Evolutionary conservation across 257 asterid genomes (phyloP).

Genomic region (Knoxia roxburghii): DNA sequence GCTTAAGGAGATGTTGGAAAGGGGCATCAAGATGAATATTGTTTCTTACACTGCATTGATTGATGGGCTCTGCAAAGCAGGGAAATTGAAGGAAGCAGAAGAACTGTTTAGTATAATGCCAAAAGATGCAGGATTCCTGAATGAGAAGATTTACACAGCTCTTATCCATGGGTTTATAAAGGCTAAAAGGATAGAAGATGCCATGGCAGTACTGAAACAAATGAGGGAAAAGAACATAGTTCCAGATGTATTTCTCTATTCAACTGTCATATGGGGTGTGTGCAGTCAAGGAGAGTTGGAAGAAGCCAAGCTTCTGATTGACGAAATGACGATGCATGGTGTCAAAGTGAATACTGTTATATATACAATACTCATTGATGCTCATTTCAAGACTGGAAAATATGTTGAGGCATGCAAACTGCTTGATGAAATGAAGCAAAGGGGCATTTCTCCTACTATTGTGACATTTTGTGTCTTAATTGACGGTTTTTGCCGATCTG

Average conservation of each 20-base stretch:
- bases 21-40: conserved; percentile 50
- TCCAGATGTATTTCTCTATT: conserved; percentile 59
- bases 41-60: conserved; percentile 70
- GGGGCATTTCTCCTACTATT: conserved; percentile 49
- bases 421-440: conserved; percentile 63
- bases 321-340: conserved; percentile 60
- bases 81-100: conserved; percentile 74
- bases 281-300: conserved; percentile 59
- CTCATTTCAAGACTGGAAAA: conserved; percentile 74
- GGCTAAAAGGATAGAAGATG: conserved; percentile 53
- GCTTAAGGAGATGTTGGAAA: conserved; percentile 75
- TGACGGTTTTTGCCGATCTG: conserved; percentile 71
- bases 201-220: conserved; percentile 45
- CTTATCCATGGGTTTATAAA: conserved; percentile 74
- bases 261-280: conserved; percentile 80
- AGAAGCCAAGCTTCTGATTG: conserved; percentile 50
- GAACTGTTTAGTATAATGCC: conserved; percentile 54
- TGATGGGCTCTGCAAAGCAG: conserved; percentile 71
- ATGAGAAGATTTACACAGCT: conserved; percentile 64
- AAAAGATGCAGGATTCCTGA: conserved; percentile 54
- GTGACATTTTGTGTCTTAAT: conserved; percentile 60
- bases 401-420: conserved; percentile 51
- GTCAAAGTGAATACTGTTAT: conserved; percentile 50
- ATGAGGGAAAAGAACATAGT: conserved; percentile 53
- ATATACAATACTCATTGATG: conserved; percentile 64